A percentile compares a stretch with the other conserved stretches of the same genome.
Conservation (phyloP, 192 early-diverging fungal genomes). For the Backusella sp. region DNA sequence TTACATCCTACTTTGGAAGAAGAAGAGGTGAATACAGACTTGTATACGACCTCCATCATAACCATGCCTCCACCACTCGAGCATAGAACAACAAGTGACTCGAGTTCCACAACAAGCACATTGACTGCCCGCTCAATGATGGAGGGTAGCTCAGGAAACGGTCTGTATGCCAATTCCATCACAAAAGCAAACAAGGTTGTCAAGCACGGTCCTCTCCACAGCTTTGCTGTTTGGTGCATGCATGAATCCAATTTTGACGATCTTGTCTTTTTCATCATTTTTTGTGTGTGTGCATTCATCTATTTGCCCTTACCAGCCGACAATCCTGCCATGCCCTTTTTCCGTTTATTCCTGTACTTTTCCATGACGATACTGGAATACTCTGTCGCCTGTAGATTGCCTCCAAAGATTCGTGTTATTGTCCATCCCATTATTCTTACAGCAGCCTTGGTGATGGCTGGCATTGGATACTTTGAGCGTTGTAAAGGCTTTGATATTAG, state of each 20-base stretch:
- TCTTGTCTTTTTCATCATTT: background rate
- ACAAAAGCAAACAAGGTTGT: background rate
- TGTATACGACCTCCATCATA: background rate
- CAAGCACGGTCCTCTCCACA: conserved; percentile 1
- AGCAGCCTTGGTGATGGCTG: conserved; percentile 9
- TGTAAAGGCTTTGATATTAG: background rate
- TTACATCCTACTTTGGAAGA: background rate
- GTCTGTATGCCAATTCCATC: background rate
- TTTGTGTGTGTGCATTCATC: background rate
- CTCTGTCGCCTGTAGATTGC: conserved; percentile 2
- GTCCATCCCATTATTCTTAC: conserved; percentile 24
- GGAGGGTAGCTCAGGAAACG: background rate
- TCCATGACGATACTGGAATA: conserved; percentile 7
- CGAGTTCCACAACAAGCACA: background rate
- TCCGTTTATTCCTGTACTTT: conserved; percentile 7
- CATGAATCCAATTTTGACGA: conserved; percentile 9
- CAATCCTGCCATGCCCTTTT: conserved; percentile 10
- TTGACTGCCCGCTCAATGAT: background rate
- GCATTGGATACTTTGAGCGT: conserved; percentile 8
- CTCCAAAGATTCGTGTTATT: background rate
- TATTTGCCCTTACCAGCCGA: conserved; percentile 10
- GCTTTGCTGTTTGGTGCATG: conserved; percentile 10
- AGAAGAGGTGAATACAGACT: background rate
- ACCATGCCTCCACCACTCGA: background rate
- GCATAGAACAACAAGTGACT: background rate